Base-by-base conservation (phyloP, 176 grass and related monocot species). In the Eleusine coracana region DNA sequence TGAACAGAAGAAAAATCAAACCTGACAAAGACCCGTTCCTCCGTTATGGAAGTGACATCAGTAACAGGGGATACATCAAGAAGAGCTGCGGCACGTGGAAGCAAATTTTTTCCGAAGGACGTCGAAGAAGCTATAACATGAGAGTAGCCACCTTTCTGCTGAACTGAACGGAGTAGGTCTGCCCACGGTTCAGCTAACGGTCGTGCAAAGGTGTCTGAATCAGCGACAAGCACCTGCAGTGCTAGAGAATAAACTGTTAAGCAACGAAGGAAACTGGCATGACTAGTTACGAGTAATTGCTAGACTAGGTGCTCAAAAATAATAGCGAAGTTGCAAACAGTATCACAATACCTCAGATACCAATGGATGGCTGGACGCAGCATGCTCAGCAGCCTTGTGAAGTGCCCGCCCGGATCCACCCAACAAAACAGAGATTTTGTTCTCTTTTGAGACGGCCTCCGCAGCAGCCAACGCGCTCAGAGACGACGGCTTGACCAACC, bases 61-160 rank as follows among this genome's bases (percentile, higher is more conserved):
- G 96, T 98, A 75, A 98, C 76, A 71, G 96, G 92, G 78, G 92
- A 95, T 18, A 98, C 96, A 85, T 98, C 92, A 39, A 98, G 88
- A 71, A 98, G 85, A 75, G 96, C 92, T 2, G 96, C 96, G 1
- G 87, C 87, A 17, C 92, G 96, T 49, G 96, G 92, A 66, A 98
- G 83, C 73, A 98, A 31, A 85, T 98, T 98, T 88, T 98, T 98
- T 18, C 96, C 96, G n/a, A 98, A 98, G 3, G 92, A 98, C 11
- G 82, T 93, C 20, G 96, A 98, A 21, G 96, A 80, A 5, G 92
- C 73, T 84, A 95, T 86, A 45, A 98, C 84, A 85, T 95, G 96
- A 75, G 92, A 95, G 74, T 90, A 98, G 37, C 83, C 71, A 6
- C 92, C 79, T 79, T 88, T 93, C 72, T 90, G 71, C 81, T 95